A percentile compares a stretch with the other conserved stretches of the same genome.
Conservation (phyloP, 1,284 basidiomycete genomes). For the Lignosus rhinocerotis region DNA sequence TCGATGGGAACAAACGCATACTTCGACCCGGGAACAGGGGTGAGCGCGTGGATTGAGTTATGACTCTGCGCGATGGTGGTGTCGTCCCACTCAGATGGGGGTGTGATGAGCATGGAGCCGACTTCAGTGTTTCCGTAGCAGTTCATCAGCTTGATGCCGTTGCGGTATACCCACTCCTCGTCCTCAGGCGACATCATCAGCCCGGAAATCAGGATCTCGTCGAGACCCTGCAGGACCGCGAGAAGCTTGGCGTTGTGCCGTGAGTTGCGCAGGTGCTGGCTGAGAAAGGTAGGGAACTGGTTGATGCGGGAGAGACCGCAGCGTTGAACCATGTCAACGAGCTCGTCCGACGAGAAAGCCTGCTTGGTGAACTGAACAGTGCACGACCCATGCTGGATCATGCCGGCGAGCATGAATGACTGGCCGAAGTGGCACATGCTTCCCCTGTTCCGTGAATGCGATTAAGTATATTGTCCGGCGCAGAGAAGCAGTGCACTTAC, state of each 20-base stretch:
- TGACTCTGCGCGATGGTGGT: not conserved
- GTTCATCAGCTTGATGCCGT: conserved; percentile 62
- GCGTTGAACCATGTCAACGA: conserved; percentile 66
- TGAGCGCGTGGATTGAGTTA: conserved; percentile 47
- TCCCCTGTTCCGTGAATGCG: conserved; percentile 26
- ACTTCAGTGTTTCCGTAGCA: conserved; percentile 75
- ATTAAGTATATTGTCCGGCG: conserved; percentile 5
- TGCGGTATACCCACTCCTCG: conserved; percentile 61
- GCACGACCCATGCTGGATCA: conserved; percentile 69
- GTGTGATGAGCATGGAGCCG: conserved; percentile 61
- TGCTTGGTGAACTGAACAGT: conserved; percentile 66
- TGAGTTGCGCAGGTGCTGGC: conserved; percentile 59
- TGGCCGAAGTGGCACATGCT: conserved; percentile 36
- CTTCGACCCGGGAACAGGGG: conserved; percentile 53
- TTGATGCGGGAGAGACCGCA: conserved; percentile 71
- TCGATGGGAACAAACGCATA: conserved; percentile 61
- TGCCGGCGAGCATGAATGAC: conserved; percentile 43
- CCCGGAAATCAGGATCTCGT: conserved; percentile 63
- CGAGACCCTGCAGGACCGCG: conserved; percentile 51
- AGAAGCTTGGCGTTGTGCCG: conserved; percentile 63
- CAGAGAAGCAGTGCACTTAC: conserved; percentile 22
- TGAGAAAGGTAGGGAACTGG: conserved; percentile 68
- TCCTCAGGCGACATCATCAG: conserved; percentile 62
- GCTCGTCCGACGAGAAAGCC: conserved; percentile 65
- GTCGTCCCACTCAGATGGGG: conserved; percentile 12